Percentiles rank a stretch among this genome's conserved stretches.
These are phyloP conservation scores for Solanum acaule DNA, from an alignment of 257 asterid species.

Conservation along the genomic window DNA sequence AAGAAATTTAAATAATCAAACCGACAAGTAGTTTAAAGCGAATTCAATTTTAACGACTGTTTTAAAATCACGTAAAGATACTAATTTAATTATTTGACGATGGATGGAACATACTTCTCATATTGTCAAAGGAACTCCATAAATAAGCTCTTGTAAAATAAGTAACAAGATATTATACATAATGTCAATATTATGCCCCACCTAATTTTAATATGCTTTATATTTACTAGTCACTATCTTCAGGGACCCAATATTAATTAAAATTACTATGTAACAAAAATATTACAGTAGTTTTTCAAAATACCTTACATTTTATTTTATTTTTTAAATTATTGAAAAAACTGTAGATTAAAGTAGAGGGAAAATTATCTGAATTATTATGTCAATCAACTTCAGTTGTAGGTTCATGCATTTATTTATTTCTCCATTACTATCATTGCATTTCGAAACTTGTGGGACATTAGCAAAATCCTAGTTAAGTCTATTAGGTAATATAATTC, in stretches of 20 bases:
- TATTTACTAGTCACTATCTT: not conserved
- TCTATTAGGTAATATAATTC: not conserved
- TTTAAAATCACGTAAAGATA: not conserved
- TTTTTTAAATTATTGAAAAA: not conserved
- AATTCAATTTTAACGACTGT: not conserved
- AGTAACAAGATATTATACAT: not conserved
- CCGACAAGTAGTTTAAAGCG: not conserved
- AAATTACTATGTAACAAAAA: not conserved
- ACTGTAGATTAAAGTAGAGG: not conserved
- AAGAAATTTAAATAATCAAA: not conserved
- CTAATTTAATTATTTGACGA: not conserved
- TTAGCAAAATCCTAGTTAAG: not conserved
- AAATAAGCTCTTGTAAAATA: not conserved
- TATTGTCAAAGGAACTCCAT: not conserved
- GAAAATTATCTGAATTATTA: not conserved
- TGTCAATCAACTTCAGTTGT: not conserved
- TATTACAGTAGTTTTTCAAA: not conserved
- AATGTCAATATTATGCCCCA: not conserved
- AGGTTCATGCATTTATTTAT: not conserved
- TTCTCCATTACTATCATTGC: not conserved
- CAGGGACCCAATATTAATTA: not conserved
- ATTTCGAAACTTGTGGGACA: not conserved
- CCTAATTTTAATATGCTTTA: not conserved
- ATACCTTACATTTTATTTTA: no score
- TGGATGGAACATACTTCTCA: not conserved